phyloP scores from a whole-genome alignment of 1,139 yeast species.

The Williopsis jadinii region DNA sequence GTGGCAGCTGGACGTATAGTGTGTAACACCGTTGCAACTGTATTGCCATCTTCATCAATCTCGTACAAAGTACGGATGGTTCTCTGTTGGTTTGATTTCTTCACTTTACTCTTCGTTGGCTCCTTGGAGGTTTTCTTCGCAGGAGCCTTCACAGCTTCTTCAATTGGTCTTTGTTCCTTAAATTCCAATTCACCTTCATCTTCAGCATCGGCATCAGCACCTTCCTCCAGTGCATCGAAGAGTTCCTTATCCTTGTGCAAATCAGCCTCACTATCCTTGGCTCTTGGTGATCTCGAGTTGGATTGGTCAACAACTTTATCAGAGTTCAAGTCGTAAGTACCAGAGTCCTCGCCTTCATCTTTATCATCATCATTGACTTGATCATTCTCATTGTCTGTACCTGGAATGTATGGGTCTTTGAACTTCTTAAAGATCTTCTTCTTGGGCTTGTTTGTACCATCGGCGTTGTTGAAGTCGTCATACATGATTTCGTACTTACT shows the following conservation, averaged over 20 bases:
- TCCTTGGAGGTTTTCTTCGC: constrained; percentile 3
- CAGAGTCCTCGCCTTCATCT: constrained; percentile 5
- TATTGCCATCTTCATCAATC: constrained; percentile 21
- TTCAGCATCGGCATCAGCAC: constrained; percentile 21
- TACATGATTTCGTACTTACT: constrained; percentile 14
- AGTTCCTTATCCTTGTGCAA: constrained; percentile 24
- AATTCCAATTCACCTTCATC: constrained; percentile 23
- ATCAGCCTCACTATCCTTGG: constrained; percentile 11
- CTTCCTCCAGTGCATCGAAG: constrained; percentile 17
- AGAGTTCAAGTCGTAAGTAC: constrained; percentile 16
- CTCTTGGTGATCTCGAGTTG: not conserved
- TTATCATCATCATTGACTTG: constrained; percentile 4
- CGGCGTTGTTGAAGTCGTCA: constrained; percentile 14
- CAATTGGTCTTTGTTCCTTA: constrained; percentile 17
- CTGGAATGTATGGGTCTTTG: constrained; percentile 1
- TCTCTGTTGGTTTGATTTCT: not conserved
- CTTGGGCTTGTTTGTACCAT: constrained; percentile 11
- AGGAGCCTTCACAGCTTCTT: constrained; percentile 8
- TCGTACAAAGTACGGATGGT: constrained; percentile 19
- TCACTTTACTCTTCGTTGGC: constrained; percentile 2
- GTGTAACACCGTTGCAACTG: constrained; percentile 20
- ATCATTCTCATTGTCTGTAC: not conserved
- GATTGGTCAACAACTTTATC: constrained; percentile 16
- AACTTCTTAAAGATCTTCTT: constrained; percentile 20
- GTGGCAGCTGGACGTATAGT: constrained; percentile 6